A percentile compares a stretch with the other conserved stretches of the same genome.
Conservation (phyloP, 225 moss, liverwort and hornwort genomes). For the Sphagnum contortum region DNA sequence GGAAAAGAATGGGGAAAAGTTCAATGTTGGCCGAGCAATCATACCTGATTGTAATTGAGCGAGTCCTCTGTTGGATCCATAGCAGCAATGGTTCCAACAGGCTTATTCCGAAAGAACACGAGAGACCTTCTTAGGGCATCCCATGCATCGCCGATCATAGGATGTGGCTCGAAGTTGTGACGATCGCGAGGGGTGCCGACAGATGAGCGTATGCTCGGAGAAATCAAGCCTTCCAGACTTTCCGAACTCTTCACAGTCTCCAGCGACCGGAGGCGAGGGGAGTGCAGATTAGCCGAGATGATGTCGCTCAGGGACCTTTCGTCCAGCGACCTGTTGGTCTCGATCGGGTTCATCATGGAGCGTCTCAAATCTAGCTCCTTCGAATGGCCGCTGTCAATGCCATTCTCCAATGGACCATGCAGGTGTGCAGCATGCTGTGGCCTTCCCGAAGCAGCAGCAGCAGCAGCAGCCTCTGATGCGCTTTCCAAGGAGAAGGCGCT, state of each 20-base stretch:
- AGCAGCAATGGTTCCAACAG: conserved; percentile 52
- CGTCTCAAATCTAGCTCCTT: background rate
- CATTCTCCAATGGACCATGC: conserved; percentile 8
- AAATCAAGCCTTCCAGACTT: conserved; percentile 34
- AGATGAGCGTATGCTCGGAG: conserved; percentile 38
- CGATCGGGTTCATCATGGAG: background rate
- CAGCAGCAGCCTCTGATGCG: conserved; percentile 8
- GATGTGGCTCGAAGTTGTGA: conserved; percentile 41
- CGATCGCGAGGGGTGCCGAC: conserved; percentile 27
- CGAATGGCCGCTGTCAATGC: too few relatives aligned
- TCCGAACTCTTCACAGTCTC: conserved; percentile 41
- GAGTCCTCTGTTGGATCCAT: conserved; percentile 52
- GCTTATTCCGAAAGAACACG: conserved; percentile 34
- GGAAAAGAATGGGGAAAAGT: too few relatives aligned
- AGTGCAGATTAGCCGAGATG: conserved; percentile 9
- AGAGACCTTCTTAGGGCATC: conserved; percentile 38
- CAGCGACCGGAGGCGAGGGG: conserved; percentile 20
- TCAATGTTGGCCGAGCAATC: too few relatives aligned
- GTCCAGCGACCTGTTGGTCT: conserved; percentile 9
- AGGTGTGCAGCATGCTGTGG: conserved; percentile 11
- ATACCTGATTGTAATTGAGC: conserved; percentile 53
- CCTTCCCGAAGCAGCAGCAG: conserved; percentile 16
- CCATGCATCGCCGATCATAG: conserved; percentile 51
- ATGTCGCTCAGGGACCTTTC: too few relatives aligned
- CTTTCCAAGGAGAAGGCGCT: conserved; percentile 26